Evolutionary conservation across 139 green algal genomes (phyloP).

Genomic region (Yamagishiella unicocca): DNA sequence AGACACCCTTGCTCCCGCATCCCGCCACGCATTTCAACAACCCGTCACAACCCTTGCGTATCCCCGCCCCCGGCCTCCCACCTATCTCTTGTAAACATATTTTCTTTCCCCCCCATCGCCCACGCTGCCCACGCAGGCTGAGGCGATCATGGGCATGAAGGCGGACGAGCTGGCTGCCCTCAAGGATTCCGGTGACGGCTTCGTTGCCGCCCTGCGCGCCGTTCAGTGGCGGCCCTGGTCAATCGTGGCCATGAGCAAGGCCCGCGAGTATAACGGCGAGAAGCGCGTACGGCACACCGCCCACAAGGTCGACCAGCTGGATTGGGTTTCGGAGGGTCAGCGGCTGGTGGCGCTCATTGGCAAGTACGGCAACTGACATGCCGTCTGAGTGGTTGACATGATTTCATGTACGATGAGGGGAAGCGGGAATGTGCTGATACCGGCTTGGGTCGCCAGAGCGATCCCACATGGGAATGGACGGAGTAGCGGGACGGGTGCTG

Average conservation of each 20-base stretch:
- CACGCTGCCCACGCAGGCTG: conserved; percentile 51
- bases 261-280: conserved; percentile 83
- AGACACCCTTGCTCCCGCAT: too few species aligned
- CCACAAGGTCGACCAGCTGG: conserved; percentile 56
- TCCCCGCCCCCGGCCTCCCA: not conserved
- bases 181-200: conserved; percentile 46
- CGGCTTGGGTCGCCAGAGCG: too few species aligned
- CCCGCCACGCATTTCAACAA: too few species aligned
- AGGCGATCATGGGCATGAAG: conserved; percentile 59
- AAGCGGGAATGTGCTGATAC: too few species aligned
- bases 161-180: conserved; percentile 71
- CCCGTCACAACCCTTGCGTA: not conserved
- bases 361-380: conserved; percentile 41
- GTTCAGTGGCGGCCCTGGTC: conserved; percentile 43
- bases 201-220: not conserved
- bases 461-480: too few species aligned
- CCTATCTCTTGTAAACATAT: not conserved
- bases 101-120: not conserved
- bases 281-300: conserved; percentile 70
- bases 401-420: too few species aligned
- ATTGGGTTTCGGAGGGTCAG: conserved; percentile 67
- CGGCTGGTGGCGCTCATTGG: conserved; percentile 64
- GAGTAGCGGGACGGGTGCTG: too few species aligned
- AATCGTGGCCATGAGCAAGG: conserved; percentile 45
- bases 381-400: too few species aligned